Evolutionary conservation across 2,329 filamentous ascomycete genomes (phyloP).

Genomic region (Colletotrichum brevisporum): DNA sequence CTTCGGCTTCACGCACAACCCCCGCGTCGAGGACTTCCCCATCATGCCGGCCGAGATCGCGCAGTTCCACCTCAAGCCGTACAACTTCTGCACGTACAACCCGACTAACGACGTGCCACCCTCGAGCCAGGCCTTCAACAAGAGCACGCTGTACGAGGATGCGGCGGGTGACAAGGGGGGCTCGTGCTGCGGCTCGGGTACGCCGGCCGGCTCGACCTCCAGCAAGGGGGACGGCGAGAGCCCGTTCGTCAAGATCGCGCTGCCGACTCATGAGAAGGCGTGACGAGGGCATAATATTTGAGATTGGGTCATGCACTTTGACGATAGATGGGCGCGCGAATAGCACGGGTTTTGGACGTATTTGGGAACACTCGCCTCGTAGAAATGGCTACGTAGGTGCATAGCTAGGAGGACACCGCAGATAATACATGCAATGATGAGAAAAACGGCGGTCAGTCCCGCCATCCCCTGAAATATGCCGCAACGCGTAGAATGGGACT

Average conservation of each 20-base stretch:
- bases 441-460: no score
- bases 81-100: conserved; percentile 67
- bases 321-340: no score
- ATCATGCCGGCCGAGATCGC: conserved; percentile 76
- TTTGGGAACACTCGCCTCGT: no score
- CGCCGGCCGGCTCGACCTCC: neutral
- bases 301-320: no score
- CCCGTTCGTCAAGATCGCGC: neutral
- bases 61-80: conserved; percentile 63
- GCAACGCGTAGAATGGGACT: no score
- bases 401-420: no score
- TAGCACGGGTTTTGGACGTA: no score
- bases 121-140: conserved; percentile 59
- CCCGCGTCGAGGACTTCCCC: conserved; percentile 76
- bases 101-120: conserved; percentile 65
- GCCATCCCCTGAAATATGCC: no score
- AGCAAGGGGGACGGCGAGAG: neutral
- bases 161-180: neutral
- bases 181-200: neutral
- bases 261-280: neutral
- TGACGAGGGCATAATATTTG: neutral
- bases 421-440: no score
- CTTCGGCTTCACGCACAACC: conserved; percentile 71
- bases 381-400: no score
- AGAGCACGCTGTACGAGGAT: conserved; percentile 46